Evolutionary conservation across 306 rosid species (phyloP), one percentile per base, ranked within the genome.

Genomic region (Cucumis hystrix): DNA sequence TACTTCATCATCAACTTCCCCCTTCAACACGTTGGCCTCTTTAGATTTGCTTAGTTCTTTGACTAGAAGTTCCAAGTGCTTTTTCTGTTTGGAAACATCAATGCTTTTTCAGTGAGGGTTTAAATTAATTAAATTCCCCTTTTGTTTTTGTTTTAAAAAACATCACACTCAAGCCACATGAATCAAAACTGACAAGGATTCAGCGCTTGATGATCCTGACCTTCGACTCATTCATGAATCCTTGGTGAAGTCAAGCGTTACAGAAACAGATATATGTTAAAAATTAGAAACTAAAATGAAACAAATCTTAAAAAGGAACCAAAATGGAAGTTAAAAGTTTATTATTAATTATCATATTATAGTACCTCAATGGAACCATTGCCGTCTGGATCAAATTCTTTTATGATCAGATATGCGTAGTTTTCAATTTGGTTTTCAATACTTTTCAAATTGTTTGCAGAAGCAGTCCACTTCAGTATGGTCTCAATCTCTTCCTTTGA

Each of bases 391-490:
- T 89, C 94, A 68, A 89, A 86, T 69, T 86, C 80, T 83, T 86
- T 87, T 88, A 89, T 80, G 57, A 89, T 87, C 59, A 89, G 80
- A 76, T 91, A 16, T 69, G 94, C 90, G 82, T 84, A 86, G 37
- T 1, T 71, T 75, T 79, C 62, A 49, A 89, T 86, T 45, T 89
- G 83, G 6, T 76, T 41, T 80, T 86, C 83, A 57, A 89, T 82
- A 71, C 82, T 89, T 47, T 80, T 79, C 30, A 89, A 84, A 73
- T 57, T 83, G 80, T 89, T 89, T 37, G 94, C 90, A 0, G 94
- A 83, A 63, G 94, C 94, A 75, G 91, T 89, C 88, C 86, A 78
- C 74, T 84, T 63, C 80, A 89, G 81, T 80, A 89, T 90, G 83
- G 86, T 86, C 47, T 78, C 72, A 74, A 89, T 90, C 78, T 89